phyloP scores from a whole-genome alignment of 768 basidiomycete genomes.

The Mycena olivaceomarginata region DNA sequence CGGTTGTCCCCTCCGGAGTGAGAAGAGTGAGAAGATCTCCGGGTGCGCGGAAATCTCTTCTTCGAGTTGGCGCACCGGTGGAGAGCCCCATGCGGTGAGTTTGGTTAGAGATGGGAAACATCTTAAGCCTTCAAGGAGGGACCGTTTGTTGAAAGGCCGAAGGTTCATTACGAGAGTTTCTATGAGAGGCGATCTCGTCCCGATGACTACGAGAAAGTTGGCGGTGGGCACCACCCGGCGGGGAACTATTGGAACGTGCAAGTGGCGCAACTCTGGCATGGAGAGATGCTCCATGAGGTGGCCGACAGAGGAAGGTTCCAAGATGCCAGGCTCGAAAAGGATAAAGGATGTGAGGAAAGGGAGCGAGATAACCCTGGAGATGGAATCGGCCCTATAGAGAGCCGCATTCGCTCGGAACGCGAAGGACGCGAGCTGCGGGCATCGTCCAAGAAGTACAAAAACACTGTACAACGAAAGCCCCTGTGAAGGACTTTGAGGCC shows the following conservation, averaged over 20 bases:
- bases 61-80: not conserved
- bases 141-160: not conserved
- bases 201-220: constrained; percentile 12
- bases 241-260: not conserved
- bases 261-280: constrained; percentile 5
- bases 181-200: not conserved
- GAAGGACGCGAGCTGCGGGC: constrained; percentile 16
- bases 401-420: constrained; percentile 1
- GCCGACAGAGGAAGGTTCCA: not conserved
- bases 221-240: not conserved
- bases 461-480: not conserved
- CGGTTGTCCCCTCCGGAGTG: not conserved
- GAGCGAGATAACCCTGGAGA: not conserved
- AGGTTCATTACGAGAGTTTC: not conserved
- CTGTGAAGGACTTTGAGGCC: not conserved
- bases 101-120: not conserved
- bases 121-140: not conserved
- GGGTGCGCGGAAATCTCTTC: not conserved
- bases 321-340: not conserved
- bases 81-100: not conserved
- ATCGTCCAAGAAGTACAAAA: not conserved
- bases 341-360: constrained; percentile 16
- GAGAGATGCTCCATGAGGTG: not conserved
- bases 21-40: not conserved
- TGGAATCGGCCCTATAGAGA: not conserved